Evolutionary conservation across 2,329 filamentous ascomycete genomes (phyloP).

Genomic region (Aspergillus sp.): DNA sequence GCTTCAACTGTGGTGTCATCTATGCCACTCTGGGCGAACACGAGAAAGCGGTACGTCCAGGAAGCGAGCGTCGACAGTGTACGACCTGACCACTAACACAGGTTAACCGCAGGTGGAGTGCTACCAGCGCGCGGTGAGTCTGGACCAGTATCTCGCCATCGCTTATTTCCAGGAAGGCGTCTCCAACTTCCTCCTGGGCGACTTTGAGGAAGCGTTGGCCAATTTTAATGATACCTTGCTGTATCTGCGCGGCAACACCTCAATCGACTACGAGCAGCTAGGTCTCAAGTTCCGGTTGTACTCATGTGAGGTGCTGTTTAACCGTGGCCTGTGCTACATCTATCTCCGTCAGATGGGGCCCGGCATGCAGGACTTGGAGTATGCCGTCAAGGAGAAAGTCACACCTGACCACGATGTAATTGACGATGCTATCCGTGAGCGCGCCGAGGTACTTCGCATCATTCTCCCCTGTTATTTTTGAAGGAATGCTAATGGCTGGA

Average conservation of each 20-base stretch:
- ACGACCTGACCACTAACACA: too few species aligned
- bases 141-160: conserved; percentile 94
- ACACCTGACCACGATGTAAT: conserved; percentile 97
- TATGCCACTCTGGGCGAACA: conserved; percentile 95
- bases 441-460: conserved; percentile 68
- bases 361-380: conserved; percentile 86
- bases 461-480: background rate
- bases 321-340: conserved; percentile 94
- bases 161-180: conserved; percentile 98
- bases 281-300: conserved; percentile 95
- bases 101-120: conserved; percentile 69
- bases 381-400: conserved; percentile 91
- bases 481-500: background rate
- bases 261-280: conserved; percentile 96
- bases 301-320: conserved; percentile 97
- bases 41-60: conserved; percentile 75
- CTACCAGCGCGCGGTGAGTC: conserved; percentile 84
- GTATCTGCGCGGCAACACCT: conserved; percentile 91
- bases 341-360: conserved; percentile 89
- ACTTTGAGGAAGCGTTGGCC: conserved; percentile 93
- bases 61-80: too few species aligned
- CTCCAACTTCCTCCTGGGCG: conserved; percentile 93
- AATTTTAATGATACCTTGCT: conserved; percentile 98
- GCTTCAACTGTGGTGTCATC: conserved; percentile 98
- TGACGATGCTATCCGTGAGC: conserved; percentile 90